Base-by-base conservation (phyloP, 2,329 filamentous ascomycete genomes). In the Mariannaea sp. region DNA sequence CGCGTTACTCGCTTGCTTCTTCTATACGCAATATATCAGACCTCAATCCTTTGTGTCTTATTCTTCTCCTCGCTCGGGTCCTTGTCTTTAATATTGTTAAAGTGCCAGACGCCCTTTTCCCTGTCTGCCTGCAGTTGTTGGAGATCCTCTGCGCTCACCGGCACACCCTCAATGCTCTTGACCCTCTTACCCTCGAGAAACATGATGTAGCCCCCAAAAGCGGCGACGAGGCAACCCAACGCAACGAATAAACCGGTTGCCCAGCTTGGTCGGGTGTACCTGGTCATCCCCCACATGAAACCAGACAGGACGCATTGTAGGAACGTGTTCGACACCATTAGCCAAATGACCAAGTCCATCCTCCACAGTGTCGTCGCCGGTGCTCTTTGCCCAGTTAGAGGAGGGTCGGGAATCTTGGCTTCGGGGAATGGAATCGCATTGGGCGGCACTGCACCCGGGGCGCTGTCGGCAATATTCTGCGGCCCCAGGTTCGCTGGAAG, bases 281-380 rank as follows among this genome's bases (percentile, higher is more conserved):
- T 77, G 66, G 90, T 88, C 71, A 89, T 77, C 2, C 83, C 85
- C 89, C 89, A 95, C 91, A 96, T 95, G 73, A 91, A 88, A 3
- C 82, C 86, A 7, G 85, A 88, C 2, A 96, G 78, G 14, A 84
- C 79, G 32, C 80, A 80, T 70, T 96, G 92, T 38, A 94, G 79
- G 49, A 92, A 80, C 0, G 90, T 94, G 66, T 96, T 95, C 75
- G 77, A 79, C 3, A 91, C 80, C 73, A 91, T 92, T 62, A 86
- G 80, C 87, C 87, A 92, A 29, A 95, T 78, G 27, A 93, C 84
- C 51, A 88, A 84, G 60, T 94, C 89, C 66, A 96, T 75, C 71
- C 89, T 92, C 89, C 89, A 93, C 9, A 81, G 60, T 17, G 73
- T 72, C 0, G 89, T 91, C 2, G 87, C 80, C 3, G 82, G 80